These are phyloP conservation scores for Neospora caninum DNA, from an alignment of 169 alveolate genomes.

Conservation along the genomic window DNA sequence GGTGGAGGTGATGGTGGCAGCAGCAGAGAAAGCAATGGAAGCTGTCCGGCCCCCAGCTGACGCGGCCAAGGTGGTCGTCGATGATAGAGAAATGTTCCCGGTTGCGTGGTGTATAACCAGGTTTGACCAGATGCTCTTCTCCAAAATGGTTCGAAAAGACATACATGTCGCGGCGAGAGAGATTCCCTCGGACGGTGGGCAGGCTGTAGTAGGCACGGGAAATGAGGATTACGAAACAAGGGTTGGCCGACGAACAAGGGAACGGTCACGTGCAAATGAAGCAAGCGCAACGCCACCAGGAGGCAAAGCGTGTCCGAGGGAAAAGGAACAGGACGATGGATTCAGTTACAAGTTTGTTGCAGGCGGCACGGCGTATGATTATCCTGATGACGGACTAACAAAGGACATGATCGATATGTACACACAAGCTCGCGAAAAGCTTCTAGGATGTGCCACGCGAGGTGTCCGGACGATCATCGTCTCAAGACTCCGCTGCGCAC, in stretches of 20 bases:
- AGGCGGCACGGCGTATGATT: neutral
- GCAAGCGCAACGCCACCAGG: neutral
- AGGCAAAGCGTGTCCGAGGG: neutral
- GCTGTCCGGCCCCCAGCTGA: neutral
- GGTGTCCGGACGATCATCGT: constrained; percentile 22
- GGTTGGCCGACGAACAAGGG: neutral
- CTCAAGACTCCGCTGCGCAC: constrained; percentile 32
- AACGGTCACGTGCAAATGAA: neutral
- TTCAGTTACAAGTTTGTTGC: neutral
- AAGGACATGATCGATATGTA: neutral
- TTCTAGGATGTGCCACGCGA: neutral
- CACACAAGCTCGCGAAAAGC: neutral
- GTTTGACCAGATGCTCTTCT: neutral
- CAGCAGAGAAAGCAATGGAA: neutral
- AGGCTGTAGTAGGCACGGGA: neutral
- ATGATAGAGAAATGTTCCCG: constrained; percentile 24
- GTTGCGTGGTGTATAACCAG: neutral
- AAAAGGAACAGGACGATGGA: neutral
- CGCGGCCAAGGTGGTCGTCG: neutral
- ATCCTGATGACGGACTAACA: neutral
- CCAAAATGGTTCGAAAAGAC: neutral
- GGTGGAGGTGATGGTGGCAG: constrained; percentile 7
- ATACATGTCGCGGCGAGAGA: neutral
- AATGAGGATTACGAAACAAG: neutral
- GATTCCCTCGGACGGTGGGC: neutral